Percentiles rank a stretch among this genome's conserved stretches.
These are phyloP conservation scores for Casaregolazyma lundiana DNA, from an alignment of 1,139 yeast genomes.

Conservation along the genomic window DNA sequence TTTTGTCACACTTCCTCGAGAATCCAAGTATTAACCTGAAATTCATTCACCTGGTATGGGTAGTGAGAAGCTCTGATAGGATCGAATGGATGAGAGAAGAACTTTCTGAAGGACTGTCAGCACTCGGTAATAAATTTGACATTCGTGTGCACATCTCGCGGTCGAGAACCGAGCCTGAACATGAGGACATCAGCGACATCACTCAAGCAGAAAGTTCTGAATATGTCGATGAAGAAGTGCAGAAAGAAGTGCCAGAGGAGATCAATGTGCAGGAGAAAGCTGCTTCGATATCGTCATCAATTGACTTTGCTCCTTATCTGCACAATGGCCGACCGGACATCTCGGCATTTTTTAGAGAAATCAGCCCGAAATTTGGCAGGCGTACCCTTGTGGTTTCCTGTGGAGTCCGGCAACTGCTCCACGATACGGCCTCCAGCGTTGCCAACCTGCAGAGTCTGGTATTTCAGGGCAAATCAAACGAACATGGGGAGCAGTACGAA, in stretches of 20 bases:
- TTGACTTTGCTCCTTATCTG: constrained; percentile 6
- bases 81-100: constrained; percentile 47
- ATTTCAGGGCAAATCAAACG: constrained; percentile 16
- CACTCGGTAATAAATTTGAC: constrained; percentile 8
- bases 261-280: too few species aligned
- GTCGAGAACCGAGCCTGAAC: background rate
- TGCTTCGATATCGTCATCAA: too few species aligned
- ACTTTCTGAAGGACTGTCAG: constrained; percentile 25
- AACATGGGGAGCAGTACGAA: constrained; percentile 26
- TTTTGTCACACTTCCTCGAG: constrained; percentile 1
- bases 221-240: background rate
- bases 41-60: constrained; percentile 47
- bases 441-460: constrained; percentile 39
- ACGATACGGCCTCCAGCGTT: constrained; percentile 42
- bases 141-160: constrained; percentile 5
- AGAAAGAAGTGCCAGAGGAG: background rate
- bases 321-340: constrained; percentile 38
- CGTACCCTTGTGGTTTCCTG: constrained; percentile 49
- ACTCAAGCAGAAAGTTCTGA: background rate
- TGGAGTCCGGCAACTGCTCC: constrained; percentile 47
- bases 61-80: constrained; percentile 38
- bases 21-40: constrained; percentile 17
- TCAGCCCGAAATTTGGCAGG: constrained; percentile 28
- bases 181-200: background rate
- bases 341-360: constrained; percentile 15